Evolutionary conservation across 2,329 filamentous ascomycete species (phyloP).

Genomic region (Metarhizium guizhouense): DNA sequence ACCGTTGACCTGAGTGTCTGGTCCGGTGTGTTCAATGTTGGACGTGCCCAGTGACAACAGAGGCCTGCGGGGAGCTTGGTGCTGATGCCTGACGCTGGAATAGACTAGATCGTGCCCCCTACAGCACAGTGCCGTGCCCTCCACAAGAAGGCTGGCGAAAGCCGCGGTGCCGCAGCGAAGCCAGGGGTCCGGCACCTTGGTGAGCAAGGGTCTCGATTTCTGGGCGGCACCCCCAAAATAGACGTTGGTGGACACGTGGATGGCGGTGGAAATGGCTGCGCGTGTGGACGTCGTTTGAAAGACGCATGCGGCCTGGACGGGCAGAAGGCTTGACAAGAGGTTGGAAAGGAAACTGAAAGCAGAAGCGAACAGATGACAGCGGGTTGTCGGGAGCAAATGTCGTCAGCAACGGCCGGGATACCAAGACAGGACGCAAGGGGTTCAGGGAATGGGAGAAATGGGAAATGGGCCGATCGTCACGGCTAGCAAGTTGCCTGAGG

Average conservation of each 20-base stretch:
- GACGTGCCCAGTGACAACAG: neutral
- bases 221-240: neutral
- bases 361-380: neutral
- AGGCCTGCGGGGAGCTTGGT: neutral
- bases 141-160: no score
- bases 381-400: neutral
- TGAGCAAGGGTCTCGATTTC: neutral
- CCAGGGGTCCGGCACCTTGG: neutral
- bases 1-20: no score
- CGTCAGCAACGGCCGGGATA: neutral
- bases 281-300: neutral
- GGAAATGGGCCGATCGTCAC: neutral
- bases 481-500: neutral
- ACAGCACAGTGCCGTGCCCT: no score
- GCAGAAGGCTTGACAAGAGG: neutral
- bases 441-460: neutral
- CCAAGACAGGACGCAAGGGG: neutral
- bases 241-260: neutral
- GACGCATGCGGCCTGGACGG: neutral
- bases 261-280: neutral
- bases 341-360: neutral
- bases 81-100: neutral
- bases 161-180: neutral
- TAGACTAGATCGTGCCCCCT: no score
- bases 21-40: no score